A percentile compares a stretch with the other conserved stretches of the same genome.
phyloP scores from a whole-genome alignment of 805 yeast genomes.

The Teunomyces kruisii region DNA sequence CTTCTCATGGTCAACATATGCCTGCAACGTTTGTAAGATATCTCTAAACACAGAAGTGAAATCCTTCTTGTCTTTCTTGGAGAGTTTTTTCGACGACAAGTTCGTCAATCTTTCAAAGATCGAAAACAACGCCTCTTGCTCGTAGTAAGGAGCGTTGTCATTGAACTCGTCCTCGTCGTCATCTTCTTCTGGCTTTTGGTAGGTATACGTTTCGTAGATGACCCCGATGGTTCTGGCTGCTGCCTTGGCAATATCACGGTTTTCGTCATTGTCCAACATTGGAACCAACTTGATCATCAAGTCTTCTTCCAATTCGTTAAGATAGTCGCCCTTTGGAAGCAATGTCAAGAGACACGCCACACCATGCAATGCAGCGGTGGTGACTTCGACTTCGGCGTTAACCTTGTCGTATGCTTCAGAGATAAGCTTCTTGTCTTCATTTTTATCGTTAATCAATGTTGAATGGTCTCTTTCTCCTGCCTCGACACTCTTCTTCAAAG shows the following conservation, averaged over 20 bases:
- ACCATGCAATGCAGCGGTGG: constrained; percentile 47
- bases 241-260: constrained; percentile 50
- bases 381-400: constrained; percentile 34
- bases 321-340: constrained; percentile 42
- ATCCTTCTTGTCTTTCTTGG: constrained; percentile 63
- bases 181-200: constrained; percentile 40
- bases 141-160: constrained; percentile 51
- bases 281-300: constrained; percentile 40
- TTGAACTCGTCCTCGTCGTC: constrained; percentile 43
- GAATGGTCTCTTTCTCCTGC: constrained; percentile 46
- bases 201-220: constrained; percentile 52
- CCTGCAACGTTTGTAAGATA: constrained; percentile 48
- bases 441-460: constrained; percentile 35
- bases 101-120: constrained; percentile 45
- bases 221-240: constrained; percentile 57
- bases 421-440: constrained; percentile 34
- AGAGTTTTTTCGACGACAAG: constrained; percentile 54
- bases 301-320: constrained; percentile 43
- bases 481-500: constrained; percentile 31
- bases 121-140: constrained; percentile 46
- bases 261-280: constrained; percentile 41
- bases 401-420: constrained; percentile 32
- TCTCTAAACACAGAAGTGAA: constrained; percentile 62
- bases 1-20: constrained; percentile 33
- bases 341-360: constrained; percentile 46